Conservation (phyloP, 768 basidiomycete species). For the Leucocoprinus birnbaumii region DNA sequence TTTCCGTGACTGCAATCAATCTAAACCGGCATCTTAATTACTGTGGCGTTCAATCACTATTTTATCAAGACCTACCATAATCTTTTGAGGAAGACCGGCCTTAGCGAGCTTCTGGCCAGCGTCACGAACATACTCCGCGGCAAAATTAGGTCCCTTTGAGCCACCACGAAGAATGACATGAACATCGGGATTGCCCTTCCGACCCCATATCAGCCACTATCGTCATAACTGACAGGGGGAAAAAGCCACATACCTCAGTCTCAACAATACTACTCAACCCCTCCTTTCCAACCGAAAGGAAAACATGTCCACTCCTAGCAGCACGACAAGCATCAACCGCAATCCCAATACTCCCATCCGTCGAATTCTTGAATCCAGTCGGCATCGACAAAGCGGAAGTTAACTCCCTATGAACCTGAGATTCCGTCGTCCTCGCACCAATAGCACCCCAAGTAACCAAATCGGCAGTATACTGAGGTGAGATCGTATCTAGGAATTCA, state of each 20-base stretch:
- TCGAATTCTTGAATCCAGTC: conserved; percentile 98
- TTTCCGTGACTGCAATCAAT: conserved; percentile 98
- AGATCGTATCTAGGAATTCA: conserved; percentile 81
- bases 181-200: conserved; percentile 86
- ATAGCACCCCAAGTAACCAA: conserved; percentile 92
- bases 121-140: conserved; percentile 73
- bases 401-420: conserved; percentile 89
- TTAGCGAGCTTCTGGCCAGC: conserved; percentile 74
- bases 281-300: conserved; percentile 96
- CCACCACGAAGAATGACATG: conserved; percentile 96
- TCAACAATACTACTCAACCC: conserved; percentile 93
- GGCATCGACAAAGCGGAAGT: conserved; percentile 89
- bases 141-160: conserved; percentile 85
- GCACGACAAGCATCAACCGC: conserved; percentile 96
- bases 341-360: conserved; percentile 88
- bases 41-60: too few relatives aligned
- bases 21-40: conserved; percentile 36
- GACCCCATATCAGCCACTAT: conserved; percentile 1
- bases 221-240: background rate
- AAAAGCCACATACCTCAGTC: conserved; percentile 59
- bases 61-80: conserved; percentile 65
- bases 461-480: conserved; percentile 89
- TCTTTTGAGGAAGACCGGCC: conserved; percentile 70
- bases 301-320: conserved; percentile 87
- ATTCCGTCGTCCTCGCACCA: conserved; percentile 90